A percentile compares a stretch with the other conserved stretches of the same genome.
phyloP scores from a whole-genome alignment of 2,329 filamentous ascomycete genomes.

The Rachicladosporium sp. region DNA sequence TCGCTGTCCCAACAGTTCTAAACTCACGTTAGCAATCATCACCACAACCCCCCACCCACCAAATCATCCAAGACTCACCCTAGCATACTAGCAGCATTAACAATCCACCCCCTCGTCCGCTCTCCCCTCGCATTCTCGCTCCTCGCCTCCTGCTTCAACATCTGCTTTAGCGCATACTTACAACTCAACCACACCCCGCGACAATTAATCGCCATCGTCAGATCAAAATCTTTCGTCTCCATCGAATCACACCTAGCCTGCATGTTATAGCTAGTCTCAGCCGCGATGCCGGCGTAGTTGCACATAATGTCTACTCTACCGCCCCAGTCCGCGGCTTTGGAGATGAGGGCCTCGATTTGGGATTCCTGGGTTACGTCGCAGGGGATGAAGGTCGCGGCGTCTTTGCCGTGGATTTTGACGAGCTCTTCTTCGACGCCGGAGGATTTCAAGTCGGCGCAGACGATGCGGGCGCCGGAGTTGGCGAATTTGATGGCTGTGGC shows the following conservation, averaged over 20 bases:
- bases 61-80: neutral
- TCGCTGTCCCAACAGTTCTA: neutral
- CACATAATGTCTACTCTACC: conserved; percentile 17
- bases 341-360: conserved; percentile 12
- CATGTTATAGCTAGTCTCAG: conserved; percentile 6
- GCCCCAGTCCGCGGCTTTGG: conserved; percentile 13
- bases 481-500: conserved; percentile 17
- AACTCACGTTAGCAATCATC: neutral
- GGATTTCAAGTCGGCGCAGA: conserved; percentile 15
- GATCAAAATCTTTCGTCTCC: conserved; percentile 13
- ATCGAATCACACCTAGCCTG: conserved; percentile 10
- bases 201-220: conserved; percentile 22
- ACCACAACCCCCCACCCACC: too few species aligned
- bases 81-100: conserved; percentile 35
- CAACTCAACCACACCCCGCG: conserved; percentile 31
- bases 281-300: conserved; percentile 15
- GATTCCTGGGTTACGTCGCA: conserved; percentile 16
- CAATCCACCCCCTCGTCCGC: conserved; percentile 34
- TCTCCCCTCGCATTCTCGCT: conserved; percentile 25
- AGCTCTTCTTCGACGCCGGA: conserved; percentile 12
- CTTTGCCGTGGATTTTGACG: conserved; percentile 10
- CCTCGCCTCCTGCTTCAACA: conserved; percentile 27
- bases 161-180: conserved; percentile 28
- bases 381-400: conserved; percentile 11
- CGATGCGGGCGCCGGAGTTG: conserved; percentile 13